phyloP scores from a whole-genome alignment of 345 rosid genomes.

The Turnera subulata region DNA sequence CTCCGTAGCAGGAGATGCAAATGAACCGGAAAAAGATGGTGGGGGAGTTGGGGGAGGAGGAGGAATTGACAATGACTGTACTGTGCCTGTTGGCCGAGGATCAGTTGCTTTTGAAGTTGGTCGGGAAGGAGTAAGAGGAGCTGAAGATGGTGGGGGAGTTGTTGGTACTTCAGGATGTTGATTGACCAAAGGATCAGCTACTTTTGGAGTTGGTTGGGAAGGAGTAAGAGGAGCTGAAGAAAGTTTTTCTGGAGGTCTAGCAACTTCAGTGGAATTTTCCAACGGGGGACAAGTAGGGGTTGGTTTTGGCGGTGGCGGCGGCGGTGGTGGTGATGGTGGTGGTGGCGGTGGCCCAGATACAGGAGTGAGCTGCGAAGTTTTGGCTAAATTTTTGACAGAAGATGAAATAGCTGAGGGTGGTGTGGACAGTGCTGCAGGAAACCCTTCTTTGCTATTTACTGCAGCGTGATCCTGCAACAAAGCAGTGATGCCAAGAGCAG shows the following conservation, averaged over 20 bases:
- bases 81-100: constrained; percentile 1
- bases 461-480: constrained; percentile 61
- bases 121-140: constrained; percentile 19
- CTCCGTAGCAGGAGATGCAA: constrained; percentile 13
- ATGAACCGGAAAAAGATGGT: constrained; percentile 14
- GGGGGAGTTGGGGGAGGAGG: constrained; percentile 13
- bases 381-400: constrained; percentile 21
- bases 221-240: constrained; percentile 14
- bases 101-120: constrained; percentile 2
- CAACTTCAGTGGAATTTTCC: constrained; percentile 16
- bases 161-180: constrained; percentile 13
- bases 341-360: constrained; percentile 17
- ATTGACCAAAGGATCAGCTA: constrained; percentile 1
- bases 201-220: constrained; percentile 7
- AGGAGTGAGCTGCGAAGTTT: constrained; percentile 17
- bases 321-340: constrained; percentile 4
- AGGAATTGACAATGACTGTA: constrained; percentile 12
- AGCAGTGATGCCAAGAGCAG: constrained; percentile 69
- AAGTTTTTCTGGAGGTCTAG: constrained; percentile 4
- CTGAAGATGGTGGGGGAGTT: not conserved
- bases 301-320: constrained; percentile 12
- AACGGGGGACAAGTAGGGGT: not conserved
- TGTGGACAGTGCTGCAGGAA: constrained; percentile 25
- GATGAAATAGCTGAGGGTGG: constrained; percentile 31
- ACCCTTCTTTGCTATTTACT: constrained; percentile 39